Evolutionary conservation across 1,284 basidiomycete genomes (phyloP), one percentile per base, ranked within the genome.

Genomic region (Blastosporella zonata): DNA sequence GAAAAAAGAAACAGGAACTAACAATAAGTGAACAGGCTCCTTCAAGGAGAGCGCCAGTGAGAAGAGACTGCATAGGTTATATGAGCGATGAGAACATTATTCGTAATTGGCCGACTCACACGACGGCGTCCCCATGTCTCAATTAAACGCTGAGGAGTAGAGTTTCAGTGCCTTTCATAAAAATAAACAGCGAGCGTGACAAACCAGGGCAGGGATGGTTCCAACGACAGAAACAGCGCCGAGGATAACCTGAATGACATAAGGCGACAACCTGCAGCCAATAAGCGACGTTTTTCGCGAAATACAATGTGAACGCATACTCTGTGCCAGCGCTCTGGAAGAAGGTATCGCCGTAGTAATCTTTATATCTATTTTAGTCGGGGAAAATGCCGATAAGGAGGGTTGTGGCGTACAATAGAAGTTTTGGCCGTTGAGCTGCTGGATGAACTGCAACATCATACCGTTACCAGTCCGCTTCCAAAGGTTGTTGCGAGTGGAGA

Each of bases 301-400:
- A 12, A 2, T n/a, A 13, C 21, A 5, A 12, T 13, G 20, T 12
- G 13, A 12, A 40, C 34, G 53, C 35, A 7, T 10, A 43, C 78
- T 71, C 60, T 7, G 86, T 85, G 34, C 84, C 82, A 9, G 88
- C 84, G 51, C 77, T 82, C 62, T 87, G 71, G 74, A 92, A 92
- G 75, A 93, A 92, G 0, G 84, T 87, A 49, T 90, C 87, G 8
- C 87, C 88, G 59, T 87, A 90, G 62, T 87, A 87, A 62, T 87
- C 83, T 85, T 28, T 17, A 48, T 2, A 31, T 36, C 43, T 13
- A 42, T 18, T 21, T 44, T 12, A 36, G 42, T 13, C 43, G 18
- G n/a, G n/a, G 39, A 23, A 6, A 25, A 15, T 36, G 18, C 12
- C 6, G 29, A 7, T 21, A 21, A 18, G 33, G 43, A 6, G 41